Evolutionary conservation across 2,329 filamentous ascomycete genomes (phyloP).

Genomic region (Falciphora oryzae): DNA sequence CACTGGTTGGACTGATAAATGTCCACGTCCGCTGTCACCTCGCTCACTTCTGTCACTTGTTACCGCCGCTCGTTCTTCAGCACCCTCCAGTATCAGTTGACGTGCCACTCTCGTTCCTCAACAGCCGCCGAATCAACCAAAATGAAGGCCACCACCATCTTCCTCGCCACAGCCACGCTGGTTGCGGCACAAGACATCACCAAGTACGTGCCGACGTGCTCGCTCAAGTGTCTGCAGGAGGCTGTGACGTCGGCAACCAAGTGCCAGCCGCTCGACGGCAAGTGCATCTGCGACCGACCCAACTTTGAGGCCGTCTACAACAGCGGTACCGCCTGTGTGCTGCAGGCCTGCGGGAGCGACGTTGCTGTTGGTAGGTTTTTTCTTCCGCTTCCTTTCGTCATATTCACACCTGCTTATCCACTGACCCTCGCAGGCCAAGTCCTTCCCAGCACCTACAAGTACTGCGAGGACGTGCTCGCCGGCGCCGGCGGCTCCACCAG

Average conservation of each 20-base stretch:
- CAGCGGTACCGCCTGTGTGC: not conserved
- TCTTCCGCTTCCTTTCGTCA: no score
- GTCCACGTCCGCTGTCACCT: no score
- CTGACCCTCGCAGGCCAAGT: not conserved
- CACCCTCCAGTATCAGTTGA: no score
- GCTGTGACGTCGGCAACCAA: not conserved
- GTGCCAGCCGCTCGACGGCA: slow-evolving; percentile 4
- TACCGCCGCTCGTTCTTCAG: no score
- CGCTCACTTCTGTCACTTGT: no score
- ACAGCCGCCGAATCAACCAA: not conserved
- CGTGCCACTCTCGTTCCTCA: no score
- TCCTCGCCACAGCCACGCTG: not conserved
- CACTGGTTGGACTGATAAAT: no score
- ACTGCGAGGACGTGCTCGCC: slow-evolving; percentile 3
- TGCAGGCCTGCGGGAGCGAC: slow-evolving; percentile 4
- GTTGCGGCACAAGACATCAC: not conserved
- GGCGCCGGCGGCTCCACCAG: not conserved
- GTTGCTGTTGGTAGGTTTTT: not conserved
- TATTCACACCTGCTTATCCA: not conserved
- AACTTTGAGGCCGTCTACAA: slow-evolving; percentile 3
- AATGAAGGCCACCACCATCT: not conserved
- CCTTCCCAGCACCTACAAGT: not conserved
- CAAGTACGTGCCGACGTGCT: not conserved
- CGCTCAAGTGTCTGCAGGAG: slow-evolving; percentile 2
- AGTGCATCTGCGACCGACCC: not conserved